Evolutionary conservation across 768 basidiomycete species (phyloP), one percentile per base, ranked within the genome.

Genomic region (Psilocybe cubensis): DNA sequence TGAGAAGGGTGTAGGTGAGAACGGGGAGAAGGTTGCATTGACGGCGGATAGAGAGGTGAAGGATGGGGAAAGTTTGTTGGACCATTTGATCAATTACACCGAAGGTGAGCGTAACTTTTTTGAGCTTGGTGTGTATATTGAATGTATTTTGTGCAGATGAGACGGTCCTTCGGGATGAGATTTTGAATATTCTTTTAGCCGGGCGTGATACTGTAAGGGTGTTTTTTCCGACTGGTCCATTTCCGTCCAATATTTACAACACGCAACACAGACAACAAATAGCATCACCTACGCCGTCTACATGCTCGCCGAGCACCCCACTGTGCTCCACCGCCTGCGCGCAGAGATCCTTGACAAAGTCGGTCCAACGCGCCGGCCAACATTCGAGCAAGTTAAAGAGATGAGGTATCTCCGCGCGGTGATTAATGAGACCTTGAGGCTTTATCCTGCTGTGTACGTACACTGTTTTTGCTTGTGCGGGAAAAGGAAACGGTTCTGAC

Each of bases 341-440:
- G 70, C 76, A 24, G 86, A 88, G 63, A 76, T 87, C 18, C 54
- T 81, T 3, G 67, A 69, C 9, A 69, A 72, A 11, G 74, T 86
- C 18, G 84, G 85, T 0, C 65, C 72, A 5, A 69, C 63, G 2
- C 66, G 74, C 10, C 58, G 75, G 2, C 85, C 85, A 0, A 81
- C 82, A 1, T 82, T 80, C 60, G 83, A 84, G 35, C 78, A 83
- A 45, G 75, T 87, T 58, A 72, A 81, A 31, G 76, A 79, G 11
- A 81, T 86, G 83, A 84, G 83, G 56, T 88, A 81, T 61, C 67
- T 86, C 56, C 67, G 83, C 35, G 84, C 84, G 3, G 76, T 84
- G 54, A 76, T 86, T 50, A 86, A 87, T 65, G 83, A 86, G 66
- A 82, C 79, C 0, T 66, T 85, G 20, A 72, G 84, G 12, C 66